Base-by-base conservation (phyloP, 2,329 filamentous ascomycete genomes). In the Colletotrichum caudatum region DNA sequence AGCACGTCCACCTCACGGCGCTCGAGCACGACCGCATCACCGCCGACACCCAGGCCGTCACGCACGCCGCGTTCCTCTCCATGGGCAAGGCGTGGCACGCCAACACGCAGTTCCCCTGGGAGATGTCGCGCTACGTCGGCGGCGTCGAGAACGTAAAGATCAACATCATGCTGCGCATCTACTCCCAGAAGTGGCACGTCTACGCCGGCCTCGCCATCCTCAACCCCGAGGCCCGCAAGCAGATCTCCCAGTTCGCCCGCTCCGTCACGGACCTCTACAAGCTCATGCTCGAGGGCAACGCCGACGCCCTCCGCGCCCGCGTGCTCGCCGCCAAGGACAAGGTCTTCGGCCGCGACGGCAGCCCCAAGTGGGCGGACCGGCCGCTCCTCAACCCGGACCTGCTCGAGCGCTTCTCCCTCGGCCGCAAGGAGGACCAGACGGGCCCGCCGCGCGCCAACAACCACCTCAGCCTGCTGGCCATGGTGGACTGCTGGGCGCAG, bases 131-230 rank as follows among this genome's bases (percentile, higher is more conserved):
- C 74, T 99, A 98, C 82, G 90, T 98, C 5, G 96, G 96, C 70
- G 97, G 96, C 64, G 97, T 99, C 78, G 96, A 99, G 82, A 99
- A 99, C 81, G 95, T 98, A 77, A 99, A 99, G 84, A 97, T 98
- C 85, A 99, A 99, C 84, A 91, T 98, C 76, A 98, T 94, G 76
- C 86, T 99, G 75, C 94, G 96, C 76, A 98, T 99, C 83, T 99
- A 98, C 84, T 92, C 92, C 72, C 97, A 98, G 82, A 99, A 98
- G 82, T 99, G 97, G 97, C 97, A 99, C 84, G 96, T 99, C 69
- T 99, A 99, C 81, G 96, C 96, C 26, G 96, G 96, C 0, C 91
- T 99, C 11, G 96, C 97, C 14, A 99, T 99, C 78, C 88, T 99
- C 70, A 99, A 99, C 80, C 96, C 96, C 0, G 92, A 94, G 70